A percentile compares a stretch with the other conserved stretches of the same genome.
phyloP scores from a whole-genome alignment of 139 green algal species.

The Micromonas pusilla region DNA sequence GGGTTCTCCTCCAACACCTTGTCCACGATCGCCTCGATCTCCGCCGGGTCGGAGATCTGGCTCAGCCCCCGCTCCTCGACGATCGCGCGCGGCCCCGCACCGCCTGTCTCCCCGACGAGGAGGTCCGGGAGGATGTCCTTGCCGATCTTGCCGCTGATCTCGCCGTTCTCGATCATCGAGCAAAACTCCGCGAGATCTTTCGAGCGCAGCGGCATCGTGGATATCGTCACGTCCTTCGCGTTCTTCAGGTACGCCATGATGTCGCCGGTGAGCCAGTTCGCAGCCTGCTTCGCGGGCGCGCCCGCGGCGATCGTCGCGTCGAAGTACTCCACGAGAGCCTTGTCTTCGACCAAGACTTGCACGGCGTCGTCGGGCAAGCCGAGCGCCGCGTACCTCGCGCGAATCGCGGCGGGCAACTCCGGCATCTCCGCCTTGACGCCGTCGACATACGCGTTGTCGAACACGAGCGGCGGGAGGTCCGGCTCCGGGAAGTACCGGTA shows the following conservation, averaged over 20 bases:
- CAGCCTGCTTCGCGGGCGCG: slow-evolving; percentile 66
- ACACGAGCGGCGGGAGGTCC: slow-evolving; percentile 70
- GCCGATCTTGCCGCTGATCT: slow-evolving; percentile 94
- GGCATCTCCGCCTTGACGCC: slow-evolving; percentile 51
- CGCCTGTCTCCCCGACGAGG: slow-evolving; percentile 17
- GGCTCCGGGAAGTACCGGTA: slow-evolving; percentile 98
- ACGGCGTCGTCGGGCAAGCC: slow-evolving; percentile 66
- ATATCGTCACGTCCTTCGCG: slow-evolving; percentile 23
- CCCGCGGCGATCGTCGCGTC: slow-evolving; percentile 49
- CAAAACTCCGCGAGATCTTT: slow-evolving; percentile 78
- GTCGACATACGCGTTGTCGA: slow-evolving; percentile 27
- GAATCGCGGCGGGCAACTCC: slow-evolving; percentile 67
- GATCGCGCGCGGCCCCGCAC: slow-evolving; percentile 33
- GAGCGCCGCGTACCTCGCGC: slow-evolving; percentile 57
- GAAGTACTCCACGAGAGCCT: slow-evolving; percentile 60
- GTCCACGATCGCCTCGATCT: slow-evolving; percentile 71
- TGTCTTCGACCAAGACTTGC: slow-evolving; percentile 75
- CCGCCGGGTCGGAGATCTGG: slow-evolving; percentile 76
- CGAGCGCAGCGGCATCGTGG: slow-evolving; percentile 16
- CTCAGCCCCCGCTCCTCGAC: slow-evolving; percentile 39
- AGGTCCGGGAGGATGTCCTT: slow-evolving; percentile 83
- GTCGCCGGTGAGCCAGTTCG: slow-evolving; percentile 94
- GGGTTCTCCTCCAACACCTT: slow-evolving; percentile 66
- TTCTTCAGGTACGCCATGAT: slow-evolving; percentile 50
- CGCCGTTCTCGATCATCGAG: slow-evolving; percentile 73